Base-by-base conservation (phyloP, 2,329 filamentous ascomycete genomes). In the Arachnopeziza araneosa region DNA sequence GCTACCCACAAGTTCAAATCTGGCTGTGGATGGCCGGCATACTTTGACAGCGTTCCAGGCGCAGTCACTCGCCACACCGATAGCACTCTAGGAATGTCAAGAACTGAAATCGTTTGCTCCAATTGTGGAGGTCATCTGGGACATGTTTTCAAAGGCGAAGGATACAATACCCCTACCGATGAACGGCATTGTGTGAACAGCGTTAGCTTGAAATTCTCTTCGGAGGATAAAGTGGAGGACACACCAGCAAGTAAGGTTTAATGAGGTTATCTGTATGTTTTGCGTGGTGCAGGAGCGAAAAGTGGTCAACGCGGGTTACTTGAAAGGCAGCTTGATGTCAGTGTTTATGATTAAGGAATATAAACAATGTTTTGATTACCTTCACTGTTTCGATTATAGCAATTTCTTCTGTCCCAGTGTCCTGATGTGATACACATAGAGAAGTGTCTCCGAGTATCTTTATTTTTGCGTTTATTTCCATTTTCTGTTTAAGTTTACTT, bases 121-220 rank as follows among this genome's bases (percentile, higher is more conserved):
- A 96, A 96, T 74, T 99, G 95, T 72, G 96, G 95, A 24, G 95
- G 95, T 1, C 91, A 96, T 76, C 74, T 96, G 62, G 91, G 91
- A 24, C 91, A 96, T 79, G 91, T 96, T 19, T 96, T 96, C 75
- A 93, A 95, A 79, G 91, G 91, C 14, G 91, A 96, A 75, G 88
- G 90, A 22, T 93, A 87, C 71, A 71, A 80, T 9, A 96, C 89
- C 23, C 92, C 95, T 5, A 98, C 93, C 22, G 89, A 99, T 74
- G 95, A 99, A 84, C 83, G 95, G 63, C 95, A 99, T 78, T 99
- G 95, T 72, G 95, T 99, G 60, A 99, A 98, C 73, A 95, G 91
- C 71, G 78, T 98, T 57, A 96, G 90, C 73, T 78, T 98, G 76
- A 95, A 86, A 68, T 98, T 99, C 72, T 82, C 79, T 1, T 78